Percentiles rank a stretch among this genome's conserved stretches.
These are phyloP conservation scores for Kodamaea fungicola DNA, from an alignment of 1,139 yeast species.

Conservation along the genomic window DNA sequence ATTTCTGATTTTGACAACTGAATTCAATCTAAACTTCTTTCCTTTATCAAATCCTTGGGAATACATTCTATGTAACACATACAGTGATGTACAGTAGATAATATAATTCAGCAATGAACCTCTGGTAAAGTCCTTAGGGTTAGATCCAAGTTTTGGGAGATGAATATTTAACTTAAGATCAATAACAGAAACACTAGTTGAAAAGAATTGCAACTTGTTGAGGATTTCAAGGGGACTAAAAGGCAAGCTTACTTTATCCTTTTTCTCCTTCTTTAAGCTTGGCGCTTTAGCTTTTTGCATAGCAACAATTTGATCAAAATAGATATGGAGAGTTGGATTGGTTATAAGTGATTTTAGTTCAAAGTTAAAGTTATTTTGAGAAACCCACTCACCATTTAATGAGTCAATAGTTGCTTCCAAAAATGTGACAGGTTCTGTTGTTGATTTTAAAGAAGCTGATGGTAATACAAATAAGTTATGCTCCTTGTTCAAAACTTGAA, in stretches of 20 bases:
- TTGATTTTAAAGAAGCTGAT: slow-evolving; percentile 23
- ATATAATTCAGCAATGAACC: slow-evolving; percentile 27
- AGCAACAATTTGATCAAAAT: slow-evolving; percentile 34
- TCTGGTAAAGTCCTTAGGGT: slow-evolving; percentile 22
- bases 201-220: slow-evolving; percentile 16
- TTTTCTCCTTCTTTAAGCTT: not conserved
- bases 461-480: slow-evolving; percentile 37
- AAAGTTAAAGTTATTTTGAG: slow-evolving; percentile 11
- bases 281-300: not conserved
- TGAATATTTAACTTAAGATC: slow-evolving; percentile 30
- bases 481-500: slow-evolving; percentile 27
- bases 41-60: slow-evolving; percentile 21
- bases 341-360: slow-evolving; percentile 17
- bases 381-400: slow-evolving; percentile 8
- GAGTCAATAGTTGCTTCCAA: slow-evolving; percentile 10
- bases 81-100: slow-evolving; percentile 21
- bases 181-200: slow-evolving; percentile 29
- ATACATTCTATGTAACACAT: slow-evolving; percentile 26
- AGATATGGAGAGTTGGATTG: slow-evolving; percentile 35
- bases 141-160: slow-evolving; percentile 26
- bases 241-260: not conserved
- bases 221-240: slow-evolving; percentile 6
- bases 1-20: slow-evolving; percentile 29
- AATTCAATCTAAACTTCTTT: slow-evolving; percentile 11
- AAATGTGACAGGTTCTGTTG: slow-evolving; percentile 11